These are phyloP conservation scores for Fusarium lyarnte DNA, from an alignment of 2,329 filamentous ascomycete species.

Conservation along the genomic window DNA sequence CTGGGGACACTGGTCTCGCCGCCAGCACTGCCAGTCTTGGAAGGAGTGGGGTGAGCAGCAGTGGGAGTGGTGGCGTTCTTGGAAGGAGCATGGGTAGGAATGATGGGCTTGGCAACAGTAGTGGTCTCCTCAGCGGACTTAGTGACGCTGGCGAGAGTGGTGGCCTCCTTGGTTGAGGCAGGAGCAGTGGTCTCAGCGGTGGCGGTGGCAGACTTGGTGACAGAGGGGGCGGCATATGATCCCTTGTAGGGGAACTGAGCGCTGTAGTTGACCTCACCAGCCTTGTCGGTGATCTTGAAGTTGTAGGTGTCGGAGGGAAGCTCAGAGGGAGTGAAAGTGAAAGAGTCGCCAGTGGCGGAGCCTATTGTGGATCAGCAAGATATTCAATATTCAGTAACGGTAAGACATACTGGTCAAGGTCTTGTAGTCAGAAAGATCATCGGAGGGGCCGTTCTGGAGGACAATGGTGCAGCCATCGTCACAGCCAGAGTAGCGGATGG, in stretches of 20 bases:
- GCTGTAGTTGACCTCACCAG: constrained; percentile 47
- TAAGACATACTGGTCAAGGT: constrained; percentile 45
- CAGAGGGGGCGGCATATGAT: constrained; percentile 27
- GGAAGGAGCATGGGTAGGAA: constrained; percentile 25
- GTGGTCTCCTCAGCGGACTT: constrained; percentile 24
- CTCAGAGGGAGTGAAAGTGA: constrained; percentile 43
- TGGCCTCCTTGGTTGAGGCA: constrained; percentile 26
- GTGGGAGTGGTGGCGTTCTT: constrained; percentile 22
- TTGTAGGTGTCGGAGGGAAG: constrained; percentile 47
- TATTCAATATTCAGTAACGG: too few relatives aligned
- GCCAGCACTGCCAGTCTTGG: constrained; percentile 24
- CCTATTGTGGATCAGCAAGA: constrained; percentile 9
- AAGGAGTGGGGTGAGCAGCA: constrained; percentile 7
- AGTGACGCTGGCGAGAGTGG: constrained; percentile 32
- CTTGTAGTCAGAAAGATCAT: constrained; percentile 45
- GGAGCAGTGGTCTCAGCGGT: constrained; percentile 20
- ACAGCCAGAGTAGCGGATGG: constrained; percentile 47
- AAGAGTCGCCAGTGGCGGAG: constrained; percentile 35
- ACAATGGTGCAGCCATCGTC: constrained; percentile 48
- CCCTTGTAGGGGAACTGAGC: constrained; percentile 45
- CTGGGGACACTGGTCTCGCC: constrained; percentile 31
- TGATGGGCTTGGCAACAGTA: constrained; percentile 20
- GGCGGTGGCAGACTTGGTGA: constrained; percentile 14
- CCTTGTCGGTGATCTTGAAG: constrained; percentile 48
- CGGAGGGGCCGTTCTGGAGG: constrained; percentile 46